These are phyloP conservation scores for Lindgomyces ingoldianus DNA, from an alignment of 495 filamentous ascomycete genomes.

Conservation along the genomic window DNA sequence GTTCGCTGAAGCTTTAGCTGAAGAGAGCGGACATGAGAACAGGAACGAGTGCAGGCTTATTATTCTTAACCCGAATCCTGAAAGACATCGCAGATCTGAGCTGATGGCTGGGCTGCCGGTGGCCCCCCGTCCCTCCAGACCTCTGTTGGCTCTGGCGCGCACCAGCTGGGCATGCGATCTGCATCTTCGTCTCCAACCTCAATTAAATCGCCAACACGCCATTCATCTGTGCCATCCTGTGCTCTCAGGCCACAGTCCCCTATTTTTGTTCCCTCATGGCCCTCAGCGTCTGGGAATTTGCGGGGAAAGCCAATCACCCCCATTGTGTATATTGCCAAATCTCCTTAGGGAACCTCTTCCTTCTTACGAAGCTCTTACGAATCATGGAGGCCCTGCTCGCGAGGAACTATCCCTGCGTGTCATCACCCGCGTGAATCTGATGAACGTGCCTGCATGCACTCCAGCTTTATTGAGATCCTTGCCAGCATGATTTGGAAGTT, in stretches of 20 bases:
- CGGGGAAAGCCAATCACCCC: constrained; percentile 7
- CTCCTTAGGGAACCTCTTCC: background rate
- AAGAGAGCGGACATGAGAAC: no score
- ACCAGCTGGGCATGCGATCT: no score
- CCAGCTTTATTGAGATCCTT: background rate
- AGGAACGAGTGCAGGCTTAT: no score
- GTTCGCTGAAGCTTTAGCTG: no score
- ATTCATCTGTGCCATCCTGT: no score
- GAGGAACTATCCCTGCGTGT: background rate
- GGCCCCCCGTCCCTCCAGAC: no score
- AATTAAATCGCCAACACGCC: background rate
- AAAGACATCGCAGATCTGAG: no score
- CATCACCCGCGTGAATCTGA: background rate
- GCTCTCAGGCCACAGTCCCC: constrained; percentile 16
- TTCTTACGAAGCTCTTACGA: background rate
- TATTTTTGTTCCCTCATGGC: constrained; percentile 26
- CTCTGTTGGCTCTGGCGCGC: no score
- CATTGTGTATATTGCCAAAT: constrained; percentile 17
- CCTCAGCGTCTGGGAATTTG: background rate
- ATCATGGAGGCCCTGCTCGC: background rate
- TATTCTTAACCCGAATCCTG: no score
- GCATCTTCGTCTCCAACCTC: no score
- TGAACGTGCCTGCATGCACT: background rate
- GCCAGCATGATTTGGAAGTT: constrained; percentile 23
- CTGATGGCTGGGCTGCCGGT: no score